Base-by-base conservation (phyloP, 2,329 filamentous ascomycete species). In the Fusarium caatingaense region DNA sequence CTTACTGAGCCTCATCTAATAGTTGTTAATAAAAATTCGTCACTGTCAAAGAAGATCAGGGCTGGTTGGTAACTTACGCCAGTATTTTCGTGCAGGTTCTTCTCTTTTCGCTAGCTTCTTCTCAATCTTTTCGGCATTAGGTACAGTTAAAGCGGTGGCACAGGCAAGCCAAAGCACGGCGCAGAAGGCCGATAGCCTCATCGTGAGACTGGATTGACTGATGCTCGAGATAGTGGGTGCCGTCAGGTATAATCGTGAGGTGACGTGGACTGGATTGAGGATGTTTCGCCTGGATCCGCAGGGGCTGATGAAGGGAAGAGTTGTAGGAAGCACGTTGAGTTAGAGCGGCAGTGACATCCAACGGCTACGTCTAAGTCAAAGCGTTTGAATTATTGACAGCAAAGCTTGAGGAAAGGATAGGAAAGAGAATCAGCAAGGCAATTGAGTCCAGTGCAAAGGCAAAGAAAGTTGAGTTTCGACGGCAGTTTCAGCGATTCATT, bases 1-100 rank as follows among this genome's bases (percentile, higher is more conserved):
- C 74, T 64, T 51, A 76, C 74, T 34, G 12, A 25, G 74, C 60
- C 51, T 76, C 74, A 25, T 42, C 74, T 76, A 11, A 4, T n/a
- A 15, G 30, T 25, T 20, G 21, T 64, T 69, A 66, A 30, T 21
- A 18, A 21, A 8, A 10, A 1, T 1, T n/a, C 8, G 2, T 12
- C 23, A 13, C 8, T n/a, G 4, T 5, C 6, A 12, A 9, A 18
- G 16, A 11, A 16, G 20, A 4, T 12, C 16, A 28, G 11, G 2
- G 21, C 46, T 60, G 28, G 25, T 5, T 18, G 16, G 13, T n/a
- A 25, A 66, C 69, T 48, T 51, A 71, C 69, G 60, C 45, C 72
- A 71, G 47, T 72, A 71, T 37, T 71, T 71, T 6, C 61, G 65
- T 37, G 50, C 56, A 32, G 54, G 64, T 21, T 49, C 30, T 7